These are phyloP conservation scores for Saccharomyces eubayanus DNA, from an alignment of 805 yeast species.

Conservation along the genomic window DNA sequence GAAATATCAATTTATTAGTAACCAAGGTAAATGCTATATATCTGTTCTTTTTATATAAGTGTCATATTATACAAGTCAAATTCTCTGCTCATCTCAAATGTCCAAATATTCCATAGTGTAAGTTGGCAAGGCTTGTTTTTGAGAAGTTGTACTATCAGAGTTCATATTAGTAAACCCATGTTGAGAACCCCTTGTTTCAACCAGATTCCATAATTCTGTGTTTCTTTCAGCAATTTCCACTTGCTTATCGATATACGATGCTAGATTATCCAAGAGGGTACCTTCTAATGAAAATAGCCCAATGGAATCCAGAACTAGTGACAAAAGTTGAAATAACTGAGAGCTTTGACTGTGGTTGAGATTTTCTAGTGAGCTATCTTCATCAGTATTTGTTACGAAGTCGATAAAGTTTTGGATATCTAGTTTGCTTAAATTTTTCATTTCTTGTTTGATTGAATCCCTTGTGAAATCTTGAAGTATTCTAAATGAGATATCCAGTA, in stretches of 20 bases:
- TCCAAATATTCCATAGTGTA: slow-evolving; percentile 29
- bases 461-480: slow-evolving; percentile 56
- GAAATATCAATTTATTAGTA: not conserved
- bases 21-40: not conserved
- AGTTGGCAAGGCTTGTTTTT: slow-evolving; percentile 15
- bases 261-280: slow-evolving; percentile 16
- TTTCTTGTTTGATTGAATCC: slow-evolving; percentile 45
- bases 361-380: slow-evolving; percentile 9
- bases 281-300: slow-evolving; percentile 30
- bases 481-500: slow-evolving; percentile 59
- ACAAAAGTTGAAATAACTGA: slow-evolving; percentile 26
- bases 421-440: slow-evolving; percentile 28
- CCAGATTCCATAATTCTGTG: slow-evolving; percentile 23
- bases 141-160: slow-evolving; percentile 3
- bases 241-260: slow-evolving; percentile 21
- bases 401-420: slow-evolving; percentile 29
- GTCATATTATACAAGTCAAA: not conserved
- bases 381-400: slow-evolving; percentile 23
- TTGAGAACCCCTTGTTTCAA: slow-evolving; percentile 17
- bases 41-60: not conserved
- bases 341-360: slow-evolving; percentile 13
- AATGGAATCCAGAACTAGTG: slow-evolving; percentile 29
- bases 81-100: slow-evolving; percentile 1
- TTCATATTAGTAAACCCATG: slow-evolving; percentile 3
- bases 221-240: slow-evolving; percentile 24